Conservation (phyloP, 495 filamentous ascomycete genomes). For the Lasiosphaeria ovina region DNA sequence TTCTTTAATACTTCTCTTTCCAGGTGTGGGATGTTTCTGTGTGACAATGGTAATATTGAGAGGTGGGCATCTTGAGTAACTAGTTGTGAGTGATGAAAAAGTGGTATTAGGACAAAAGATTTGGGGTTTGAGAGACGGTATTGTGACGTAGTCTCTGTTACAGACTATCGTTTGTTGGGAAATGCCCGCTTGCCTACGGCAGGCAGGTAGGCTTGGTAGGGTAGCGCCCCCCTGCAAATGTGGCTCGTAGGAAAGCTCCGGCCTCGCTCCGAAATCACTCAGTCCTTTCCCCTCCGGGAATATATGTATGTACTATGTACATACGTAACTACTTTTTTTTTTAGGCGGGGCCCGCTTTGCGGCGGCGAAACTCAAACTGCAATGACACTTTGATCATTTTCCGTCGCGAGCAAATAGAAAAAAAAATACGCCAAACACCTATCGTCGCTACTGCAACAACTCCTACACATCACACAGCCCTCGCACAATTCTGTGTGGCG, state of each 20-base stretch:
- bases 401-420: neutral
- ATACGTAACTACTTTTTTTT: neutral
- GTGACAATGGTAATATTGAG: no score
- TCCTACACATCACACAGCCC: neutral
- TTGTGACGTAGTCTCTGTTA: no score
- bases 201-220: no score
- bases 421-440: neutral
- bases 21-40: no score
- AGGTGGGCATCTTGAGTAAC: no score
- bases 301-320: neutral
- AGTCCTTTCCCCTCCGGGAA: neutral
- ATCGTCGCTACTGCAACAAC: neutral
- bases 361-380: neutral
- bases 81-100: no score
- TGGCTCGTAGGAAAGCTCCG: slow-evolving; percentile 7
- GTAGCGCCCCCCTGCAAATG: no score
- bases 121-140: no score
- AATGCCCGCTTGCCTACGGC: no score
- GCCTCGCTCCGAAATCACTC: slow-evolving; percentile 2
- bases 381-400: neutral
- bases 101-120: no score
- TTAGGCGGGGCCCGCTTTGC: neutral
- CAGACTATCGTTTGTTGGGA: no score
- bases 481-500: neutral
- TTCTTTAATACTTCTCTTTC: no score